Evolutionary conservation across 176 grass and related monocot species (phyloP).

Genomic region (Bonia amplexicaulis): DNA sequence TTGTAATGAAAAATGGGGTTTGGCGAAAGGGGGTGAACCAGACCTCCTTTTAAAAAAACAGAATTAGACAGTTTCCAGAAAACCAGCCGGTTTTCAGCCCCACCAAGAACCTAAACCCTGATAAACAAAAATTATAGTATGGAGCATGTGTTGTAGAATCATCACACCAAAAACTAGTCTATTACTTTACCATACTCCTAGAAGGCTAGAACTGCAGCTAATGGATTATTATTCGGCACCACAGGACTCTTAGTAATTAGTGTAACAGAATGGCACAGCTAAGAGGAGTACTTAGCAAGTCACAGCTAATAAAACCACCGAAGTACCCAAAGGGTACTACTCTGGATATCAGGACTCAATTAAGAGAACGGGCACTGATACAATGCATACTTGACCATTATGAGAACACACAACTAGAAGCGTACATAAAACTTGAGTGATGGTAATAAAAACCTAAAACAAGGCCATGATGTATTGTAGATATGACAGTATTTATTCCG

Average conservation of each 20-base stretch:
- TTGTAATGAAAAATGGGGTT: not conserved
- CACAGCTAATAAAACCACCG: not conserved
- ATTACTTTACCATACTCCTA: not conserved
- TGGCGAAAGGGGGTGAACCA: no score
- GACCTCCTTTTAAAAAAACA: no score
- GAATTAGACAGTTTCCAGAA: no score
- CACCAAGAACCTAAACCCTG: not conserved
- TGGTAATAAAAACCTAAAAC: not conserved
- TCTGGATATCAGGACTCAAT: not conserved
- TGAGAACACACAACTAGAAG: not conserved
- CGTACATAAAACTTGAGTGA: not conserved
- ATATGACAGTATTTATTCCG: not conserved
- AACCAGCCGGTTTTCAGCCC: no score
- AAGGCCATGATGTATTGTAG: not conserved
- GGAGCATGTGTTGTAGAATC: not conserved
- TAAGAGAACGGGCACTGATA: not conserved
- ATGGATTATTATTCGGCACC: not conserved
- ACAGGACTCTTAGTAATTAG: not conserved
- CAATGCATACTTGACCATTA: not conserved
- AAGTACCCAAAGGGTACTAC: not conserved
- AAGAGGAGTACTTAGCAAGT: not conserved
- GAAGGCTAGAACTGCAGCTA: not conserved
- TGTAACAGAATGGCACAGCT: not conserved
- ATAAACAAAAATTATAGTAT: not conserved
- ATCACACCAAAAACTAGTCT: not conserved